A percentile compares a stretch with the other conserved stretches of the same genome.
Evolutionary conservation across 352 stramenopile genomes (phyloP).

Genomic region (Thraustochytrium striatum): DNA sequence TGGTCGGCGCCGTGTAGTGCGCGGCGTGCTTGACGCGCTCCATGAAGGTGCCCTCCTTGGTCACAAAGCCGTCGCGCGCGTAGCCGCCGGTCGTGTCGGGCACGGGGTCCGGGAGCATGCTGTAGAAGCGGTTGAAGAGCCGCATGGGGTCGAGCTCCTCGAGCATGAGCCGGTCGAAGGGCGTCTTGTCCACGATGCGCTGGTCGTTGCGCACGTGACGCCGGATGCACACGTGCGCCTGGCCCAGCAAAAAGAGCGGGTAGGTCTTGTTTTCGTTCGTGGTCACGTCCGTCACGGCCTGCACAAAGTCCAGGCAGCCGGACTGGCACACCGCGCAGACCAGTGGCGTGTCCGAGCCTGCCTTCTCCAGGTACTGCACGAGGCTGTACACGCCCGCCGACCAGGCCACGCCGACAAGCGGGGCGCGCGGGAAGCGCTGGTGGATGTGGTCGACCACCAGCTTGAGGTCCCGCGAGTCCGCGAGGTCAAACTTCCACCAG

Average conservation of each 20-base stretch:
- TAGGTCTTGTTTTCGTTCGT: slow-evolving; percentile 40
- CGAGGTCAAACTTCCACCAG: slow-evolving; percentile 46
- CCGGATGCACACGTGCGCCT: slow-evolving; percentile 36
- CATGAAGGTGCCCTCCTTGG: not conserved
- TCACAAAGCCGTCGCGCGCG: slow-evolving; percentile 7
- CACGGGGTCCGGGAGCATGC: slow-evolving; percentile 20
- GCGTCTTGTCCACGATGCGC: slow-evolving; percentile 15
- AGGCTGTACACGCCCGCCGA: slow-evolving; percentile 50
- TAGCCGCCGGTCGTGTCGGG: slow-evolving; percentile 10
- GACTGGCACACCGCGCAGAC: slow-evolving; percentile 37
- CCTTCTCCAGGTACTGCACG: slow-evolving; percentile 34
- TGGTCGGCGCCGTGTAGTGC: slow-evolving; percentile 12
- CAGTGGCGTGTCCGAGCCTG: slow-evolving; percentile 34
- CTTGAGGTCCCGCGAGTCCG: slow-evolving; percentile 47
- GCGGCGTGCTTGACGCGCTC: slow-evolving; percentile 33
- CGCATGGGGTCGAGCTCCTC: slow-evolving; percentile 33
- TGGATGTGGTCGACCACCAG: slow-evolving; percentile 41
- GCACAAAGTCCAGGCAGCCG: slow-evolving; percentile 49
- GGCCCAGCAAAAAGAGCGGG: slow-evolving; percentile 29
- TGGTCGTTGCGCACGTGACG: slow-evolving; percentile 48
- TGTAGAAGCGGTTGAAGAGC: slow-evolving; percentile 24
- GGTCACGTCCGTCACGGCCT: slow-evolving; percentile 40
- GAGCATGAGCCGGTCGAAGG: slow-evolving; percentile 29
- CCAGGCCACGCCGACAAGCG: slow-evolving; percentile 44
- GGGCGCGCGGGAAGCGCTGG: slow-evolving; percentile 19